These are phyloP conservation scores for Cynanchum wilfordii DNA, from an alignment of 257 asterid genomes.

Conservation along the genomic window DNA sequence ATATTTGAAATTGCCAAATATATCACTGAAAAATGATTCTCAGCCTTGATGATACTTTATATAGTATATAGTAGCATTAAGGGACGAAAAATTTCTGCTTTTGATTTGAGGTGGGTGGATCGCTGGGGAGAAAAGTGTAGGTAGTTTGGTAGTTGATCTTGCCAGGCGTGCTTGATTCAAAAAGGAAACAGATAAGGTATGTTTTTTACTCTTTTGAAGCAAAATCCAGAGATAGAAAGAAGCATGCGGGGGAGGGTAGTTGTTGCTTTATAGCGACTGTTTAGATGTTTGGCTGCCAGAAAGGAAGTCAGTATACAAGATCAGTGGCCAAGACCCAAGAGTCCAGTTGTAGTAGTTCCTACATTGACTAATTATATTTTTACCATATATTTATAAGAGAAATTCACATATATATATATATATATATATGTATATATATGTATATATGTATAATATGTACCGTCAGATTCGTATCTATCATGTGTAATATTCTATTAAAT, in stretches of 20 bases:
- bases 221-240: background rate
- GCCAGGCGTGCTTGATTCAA: background rate
- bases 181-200: background rate
- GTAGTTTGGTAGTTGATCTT: slow-evolving; percentile 9
- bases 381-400: too few relatives aligned
- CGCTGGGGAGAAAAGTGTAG: background rate
- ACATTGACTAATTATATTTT: too few relatives aligned
- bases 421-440: too few relatives aligned
- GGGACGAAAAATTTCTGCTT: background rate
- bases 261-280: slow-evolving; percentile 9
- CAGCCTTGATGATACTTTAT: background rate
- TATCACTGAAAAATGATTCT: background rate
- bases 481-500: too few relatives aligned
- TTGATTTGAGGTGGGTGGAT: background rate
- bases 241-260: background rate
- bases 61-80: background rate
- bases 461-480: too few relatives aligned
- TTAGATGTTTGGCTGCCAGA: slow-evolving; percentile 26
- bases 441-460: too few relatives aligned
- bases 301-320: slow-evolving; percentile 10
- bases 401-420: too few relatives aligned
- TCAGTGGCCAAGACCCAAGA: background rate
- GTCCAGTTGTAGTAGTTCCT: too few relatives aligned
- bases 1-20: background rate
- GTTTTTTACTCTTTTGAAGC: background rate